phyloP scores from a whole-genome alignment of 2,329 filamentous ascomycete genomes.

The Alternaria atra region DNA sequence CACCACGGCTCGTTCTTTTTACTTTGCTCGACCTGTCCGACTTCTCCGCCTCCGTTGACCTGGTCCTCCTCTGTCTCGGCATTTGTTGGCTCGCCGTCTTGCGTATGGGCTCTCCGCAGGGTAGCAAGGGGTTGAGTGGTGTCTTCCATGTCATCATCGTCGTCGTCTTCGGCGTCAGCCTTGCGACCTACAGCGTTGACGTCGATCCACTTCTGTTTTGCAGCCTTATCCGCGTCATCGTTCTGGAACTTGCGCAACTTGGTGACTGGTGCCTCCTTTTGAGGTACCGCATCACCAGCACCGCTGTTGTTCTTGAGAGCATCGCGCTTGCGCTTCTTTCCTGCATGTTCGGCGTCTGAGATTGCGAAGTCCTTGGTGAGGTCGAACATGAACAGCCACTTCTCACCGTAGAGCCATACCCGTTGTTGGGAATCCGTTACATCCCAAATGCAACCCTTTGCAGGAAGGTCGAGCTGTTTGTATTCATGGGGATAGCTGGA shows the following conservation, averaged over 20 bases:
- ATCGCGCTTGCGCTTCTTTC: slow-evolving; percentile 45
- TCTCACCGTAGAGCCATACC: slow-evolving; percentile 86
- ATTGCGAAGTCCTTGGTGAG: slow-evolving; percentile 71
- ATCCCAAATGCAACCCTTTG: slow-evolving; percentile 88
- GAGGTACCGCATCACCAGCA: slow-evolving; percentile 63
- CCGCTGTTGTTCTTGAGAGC: slow-evolving; percentile 56
- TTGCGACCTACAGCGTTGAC: slow-evolving; percentile 39
- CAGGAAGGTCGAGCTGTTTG: slow-evolving; percentile 76
- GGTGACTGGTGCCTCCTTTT: slow-evolving; percentile 56
- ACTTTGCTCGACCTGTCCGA: slow-evolving; percentile 31
- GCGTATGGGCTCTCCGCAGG: slow-evolving; percentile 36
- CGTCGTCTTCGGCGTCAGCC: slow-evolving; percentile 31
- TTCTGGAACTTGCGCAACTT: slow-evolving; percentile 60
- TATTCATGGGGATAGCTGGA: slow-evolving; percentile 78
- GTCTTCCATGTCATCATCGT: slow-evolving; percentile 42
- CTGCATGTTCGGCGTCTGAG: slow-evolving; percentile 24
- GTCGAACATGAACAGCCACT: slow-evolving; percentile 93
- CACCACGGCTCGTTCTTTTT: slow-evolving; percentile 62
- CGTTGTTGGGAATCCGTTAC: slow-evolving; percentile 63
- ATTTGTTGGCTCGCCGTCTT: slow-evolving; percentile 31
- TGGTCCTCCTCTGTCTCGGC: slow-evolving; percentile 22
- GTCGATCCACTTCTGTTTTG: slow-evolving; percentile 38
- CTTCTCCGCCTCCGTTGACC: slow-evolving; percentile 22
- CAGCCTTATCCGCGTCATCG: slow-evolving; percentile 45
- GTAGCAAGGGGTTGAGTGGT: slow-evolving; percentile 32